Evolutionary conservation across 2,329 filamentous ascomycete genomes (phyloP).

Genomic region (Cadophora sp.): DNA sequence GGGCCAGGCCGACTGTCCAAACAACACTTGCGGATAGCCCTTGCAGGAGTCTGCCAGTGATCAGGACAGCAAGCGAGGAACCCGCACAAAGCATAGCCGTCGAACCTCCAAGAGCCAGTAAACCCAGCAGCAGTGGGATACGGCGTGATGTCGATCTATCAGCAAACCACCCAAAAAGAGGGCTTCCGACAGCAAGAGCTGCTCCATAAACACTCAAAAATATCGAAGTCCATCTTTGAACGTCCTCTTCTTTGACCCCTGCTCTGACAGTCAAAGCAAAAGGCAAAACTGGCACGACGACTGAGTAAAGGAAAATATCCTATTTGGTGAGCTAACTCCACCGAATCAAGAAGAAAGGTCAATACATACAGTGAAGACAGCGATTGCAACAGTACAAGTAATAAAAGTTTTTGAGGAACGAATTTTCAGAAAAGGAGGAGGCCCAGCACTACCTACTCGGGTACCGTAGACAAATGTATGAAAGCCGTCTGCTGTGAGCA

Average conservation of each 20-base stretch:
- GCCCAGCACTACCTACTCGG: constrained; percentile 34
- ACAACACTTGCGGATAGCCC: constrained; percentile 74
- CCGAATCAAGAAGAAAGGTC: not conserved
- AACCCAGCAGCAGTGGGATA: constrained; percentile 66
- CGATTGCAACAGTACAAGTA: constrained; percentile 37
- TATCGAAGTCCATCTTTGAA: constrained; percentile 77
- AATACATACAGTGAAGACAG: constrained; percentile 38
- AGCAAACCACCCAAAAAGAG: constrained; percentile 58
- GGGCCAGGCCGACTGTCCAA: constrained; percentile 75
- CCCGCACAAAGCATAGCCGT: constrained; percentile 73
- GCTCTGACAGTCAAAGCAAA: constrained; percentile 66
- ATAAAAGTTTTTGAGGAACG: constrained; percentile 41
- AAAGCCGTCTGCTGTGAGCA: constrained; percentile 35
- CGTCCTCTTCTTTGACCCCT: constrained; percentile 55
- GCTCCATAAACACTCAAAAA: constrained; percentile 75
- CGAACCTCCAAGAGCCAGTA: constrained; percentile 55
- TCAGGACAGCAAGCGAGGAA: constrained; percentile 63
- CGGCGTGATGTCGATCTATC: constrained; percentile 68
- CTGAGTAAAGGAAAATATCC: constrained; percentile 67
- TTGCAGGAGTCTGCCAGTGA: constrained; percentile 70
- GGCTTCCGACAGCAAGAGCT: constrained; percentile 63
- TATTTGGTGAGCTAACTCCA: constrained; percentile 2
- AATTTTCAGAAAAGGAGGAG: constrained; percentile 37
- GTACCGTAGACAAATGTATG: constrained; percentile 40
- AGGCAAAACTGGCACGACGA: constrained; percentile 74